These are phyloP conservation scores for Salix caprea DNA, from an alignment of 345 rosid genomes.

Conservation along the genomic window DNA sequence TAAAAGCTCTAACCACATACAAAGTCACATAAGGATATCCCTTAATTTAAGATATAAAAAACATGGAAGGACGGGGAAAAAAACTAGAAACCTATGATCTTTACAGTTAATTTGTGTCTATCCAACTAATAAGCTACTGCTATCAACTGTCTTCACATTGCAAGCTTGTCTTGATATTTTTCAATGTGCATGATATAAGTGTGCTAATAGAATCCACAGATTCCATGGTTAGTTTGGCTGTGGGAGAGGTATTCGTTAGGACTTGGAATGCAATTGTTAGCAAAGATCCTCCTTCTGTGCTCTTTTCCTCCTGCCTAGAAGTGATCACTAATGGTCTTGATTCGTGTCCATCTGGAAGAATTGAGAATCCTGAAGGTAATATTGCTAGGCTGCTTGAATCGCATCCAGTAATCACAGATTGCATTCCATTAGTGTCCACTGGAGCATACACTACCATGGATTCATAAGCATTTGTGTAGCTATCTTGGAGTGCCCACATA, in stretches of 20 bases:
- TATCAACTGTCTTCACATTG: conserved; percentile 65
- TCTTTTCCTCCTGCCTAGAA: conserved; percentile 72
- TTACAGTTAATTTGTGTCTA: conserved; percentile 11
- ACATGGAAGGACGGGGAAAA: neutral
- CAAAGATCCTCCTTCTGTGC: conserved; percentile 78
- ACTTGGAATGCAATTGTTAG: conserved; percentile 81
- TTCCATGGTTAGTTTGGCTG: conserved; percentile 64
- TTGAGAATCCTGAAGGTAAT: conserved; percentile 91
- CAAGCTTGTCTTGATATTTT: conserved; percentile 70
- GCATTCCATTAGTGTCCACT: conserved; percentile 72
- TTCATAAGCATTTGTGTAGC: conserved; percentile 79
- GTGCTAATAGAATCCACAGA: conserved; percentile 77
- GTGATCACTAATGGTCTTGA: conserved; percentile 83
- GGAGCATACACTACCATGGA: conserved; percentile 79
- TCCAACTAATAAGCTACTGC: conserved; percentile 1
- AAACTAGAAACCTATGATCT: conserved; percentile 4
- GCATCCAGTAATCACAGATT: conserved; percentile 79
- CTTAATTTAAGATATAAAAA: neutral
- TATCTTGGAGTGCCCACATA: conserved; percentile 83
- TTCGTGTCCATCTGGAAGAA: conserved; percentile 84
- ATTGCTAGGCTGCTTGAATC: conserved; percentile 79
- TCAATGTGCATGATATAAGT: conserved; percentile 70
- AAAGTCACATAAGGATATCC: conserved; percentile 2
- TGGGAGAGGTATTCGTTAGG: conserved; percentile 59
- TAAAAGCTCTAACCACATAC: neutral